Base-by-base conservation (phyloP, 1,139 yeast species). In the Candida neerlandica region DNA sequence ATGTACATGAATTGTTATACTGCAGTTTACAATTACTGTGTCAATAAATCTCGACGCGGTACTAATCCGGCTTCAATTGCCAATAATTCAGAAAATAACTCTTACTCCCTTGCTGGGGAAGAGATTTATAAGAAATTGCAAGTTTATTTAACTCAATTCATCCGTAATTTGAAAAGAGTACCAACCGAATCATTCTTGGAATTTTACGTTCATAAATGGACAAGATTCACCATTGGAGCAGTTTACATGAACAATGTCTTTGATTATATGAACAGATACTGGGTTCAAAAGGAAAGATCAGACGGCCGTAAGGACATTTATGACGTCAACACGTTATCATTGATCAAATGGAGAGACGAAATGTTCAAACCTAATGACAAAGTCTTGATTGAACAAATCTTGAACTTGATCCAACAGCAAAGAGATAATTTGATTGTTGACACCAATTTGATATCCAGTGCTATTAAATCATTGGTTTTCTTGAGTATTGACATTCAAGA, bases 281-380 rank as follows among this genome's bases (percentile, higher is more conserved):
- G 99, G 99, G 97, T 95, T 45, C 90, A 88, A 61, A 91, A 96
- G 64, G 98, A 94, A 67, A 81, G 98, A 61, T 89, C 92, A 41
- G 98, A 94, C 64, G 98, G 98, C n/a, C 83, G 90, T 61, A 80
- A 92, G 56, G 91, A 90, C 60, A 84, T 94, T 45, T 90, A 85
- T 66, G 99, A 95, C 67, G 96, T 95, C 35, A 86, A 89, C 62
- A 91, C 97, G 1, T 75, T 94, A 58, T 87, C 96, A 48, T 73
- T 94, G 52, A 78, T 91, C 56, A 86, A 90, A 48, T 95, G 99
- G 99, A 86, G 89, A 61, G 82, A 84, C 53, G 84, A 84, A 55
- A 80, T 94, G 81, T 94, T 94, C 67, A 80, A 81, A 55, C 80
- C 81, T 39, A 81, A 89, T 62, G 78, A 82, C 43, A 78, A 78